A percentile compares a stretch with the other conserved stretches of the same genome.
Conservation (phyloP, 345 rosid species). For the Xanthoceras sorbifolium region DNA sequence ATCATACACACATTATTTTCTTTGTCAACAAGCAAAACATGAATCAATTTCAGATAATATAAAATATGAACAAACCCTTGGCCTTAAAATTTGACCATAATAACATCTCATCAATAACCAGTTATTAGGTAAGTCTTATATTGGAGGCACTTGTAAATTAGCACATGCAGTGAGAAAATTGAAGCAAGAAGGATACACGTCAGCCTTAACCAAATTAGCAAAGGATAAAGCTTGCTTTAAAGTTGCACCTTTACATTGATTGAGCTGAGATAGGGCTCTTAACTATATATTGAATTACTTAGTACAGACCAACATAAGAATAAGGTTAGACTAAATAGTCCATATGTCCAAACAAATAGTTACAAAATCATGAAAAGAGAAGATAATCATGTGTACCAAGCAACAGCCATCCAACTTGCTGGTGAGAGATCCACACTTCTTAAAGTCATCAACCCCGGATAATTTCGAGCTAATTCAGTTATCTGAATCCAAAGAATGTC, state of each 20-base stretch:
- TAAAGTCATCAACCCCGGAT: conserved; percentile 50
- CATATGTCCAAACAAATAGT: not conserved
- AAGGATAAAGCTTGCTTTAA: not conserved
- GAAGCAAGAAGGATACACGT: not conserved
- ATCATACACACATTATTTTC: not conserved
- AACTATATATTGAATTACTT: not conserved
- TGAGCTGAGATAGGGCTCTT: not conserved
- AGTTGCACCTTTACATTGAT: not conserved
- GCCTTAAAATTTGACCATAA: not conserved
- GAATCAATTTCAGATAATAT: not conserved
- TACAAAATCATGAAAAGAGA: not conserved
- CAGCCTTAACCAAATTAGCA: not conserved
- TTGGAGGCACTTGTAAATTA: not conserved
- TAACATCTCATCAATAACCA: not conserved
- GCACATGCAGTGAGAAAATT: not conserved
- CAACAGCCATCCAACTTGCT: conserved; percentile 94
- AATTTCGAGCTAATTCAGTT: conserved; percentile 43
- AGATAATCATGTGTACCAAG: conserved; percentile 52
- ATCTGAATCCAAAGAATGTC: conserved; percentile 37
- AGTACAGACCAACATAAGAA: not conserved
- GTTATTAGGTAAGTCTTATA: not conserved
- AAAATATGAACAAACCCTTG: not conserved
- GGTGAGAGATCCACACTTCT: conserved; percentile 78
- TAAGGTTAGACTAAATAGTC: not conserved
- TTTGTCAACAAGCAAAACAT: not conserved